Evolutionary conservation across 148 eudicot genomes (phyloP).

Genomic region (Suaeda aralocaspica): DNA sequence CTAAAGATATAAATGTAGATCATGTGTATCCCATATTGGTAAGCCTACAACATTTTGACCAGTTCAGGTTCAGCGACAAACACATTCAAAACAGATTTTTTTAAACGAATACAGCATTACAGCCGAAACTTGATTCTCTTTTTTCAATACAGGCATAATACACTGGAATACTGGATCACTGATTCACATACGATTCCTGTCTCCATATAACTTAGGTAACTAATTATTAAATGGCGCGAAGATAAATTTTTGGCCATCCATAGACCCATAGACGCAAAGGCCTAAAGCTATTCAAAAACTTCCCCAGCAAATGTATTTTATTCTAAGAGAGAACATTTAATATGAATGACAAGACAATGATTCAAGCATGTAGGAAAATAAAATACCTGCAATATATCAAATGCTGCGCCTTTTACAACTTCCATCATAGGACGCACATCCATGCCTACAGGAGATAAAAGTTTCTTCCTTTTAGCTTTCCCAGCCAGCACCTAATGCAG

Average conservation of each 20-base stretch:
- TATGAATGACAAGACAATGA: background rate
- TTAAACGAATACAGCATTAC: too few relatives aligned
- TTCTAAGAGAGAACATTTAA: background rate
- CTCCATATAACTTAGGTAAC: too few relatives aligned
- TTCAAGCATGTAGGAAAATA: background rate
- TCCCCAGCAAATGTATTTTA: background rate
- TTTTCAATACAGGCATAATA: too few relatives aligned
- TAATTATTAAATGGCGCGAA: background rate
- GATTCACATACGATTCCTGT: too few relatives aligned
- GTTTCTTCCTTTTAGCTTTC: constrained; percentile 79
- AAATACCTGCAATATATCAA: constrained; percentile 79
- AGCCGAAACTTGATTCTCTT: too few relatives aligned
- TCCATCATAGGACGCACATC: constrained; percentile 98
- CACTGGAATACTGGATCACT: too few relatives aligned
- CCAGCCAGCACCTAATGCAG: constrained; percentile 70
- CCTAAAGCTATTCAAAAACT: background rate
- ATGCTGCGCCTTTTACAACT: constrained; percentile 90
- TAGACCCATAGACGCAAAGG: background rate
- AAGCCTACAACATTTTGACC: too few relatives aligned
- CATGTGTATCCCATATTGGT: too few relatives aligned
- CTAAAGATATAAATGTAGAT: too few relatives aligned
- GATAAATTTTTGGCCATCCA: too few relatives aligned
- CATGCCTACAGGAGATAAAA: constrained; percentile 80
- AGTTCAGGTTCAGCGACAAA: too few relatives aligned
- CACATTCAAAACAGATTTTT: too few relatives aligned